Percentiles rank a stretch among this genome's conserved stretches.
Conservation (phyloP, 164 flowering plant species). For the Liquidambar formosana region DNA sequence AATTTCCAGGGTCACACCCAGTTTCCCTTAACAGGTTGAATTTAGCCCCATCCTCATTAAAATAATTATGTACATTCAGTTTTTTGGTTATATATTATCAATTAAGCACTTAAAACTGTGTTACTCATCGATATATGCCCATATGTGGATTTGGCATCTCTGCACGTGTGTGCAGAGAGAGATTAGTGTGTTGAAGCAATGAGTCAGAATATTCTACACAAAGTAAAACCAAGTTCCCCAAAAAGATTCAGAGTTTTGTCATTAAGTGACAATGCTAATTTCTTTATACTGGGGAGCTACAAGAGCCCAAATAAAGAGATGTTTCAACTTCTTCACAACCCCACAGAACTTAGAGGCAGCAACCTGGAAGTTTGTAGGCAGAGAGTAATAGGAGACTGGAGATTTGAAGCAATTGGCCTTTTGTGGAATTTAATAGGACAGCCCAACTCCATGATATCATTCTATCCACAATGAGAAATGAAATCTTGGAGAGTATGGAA, state of each 20-base stretch:
- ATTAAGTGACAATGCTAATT: no score
- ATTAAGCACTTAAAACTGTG: not conserved
- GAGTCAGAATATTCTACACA: no score
- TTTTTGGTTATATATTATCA: not conserved
- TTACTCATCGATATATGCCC: not conserved
- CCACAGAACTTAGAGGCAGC: no score
- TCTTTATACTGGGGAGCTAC: no score
- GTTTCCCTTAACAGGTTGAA: conserved; percentile 88
- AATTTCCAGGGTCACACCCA: conserved; percentile 98
- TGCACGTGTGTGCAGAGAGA: no score
- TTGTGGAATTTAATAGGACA: not conserved
- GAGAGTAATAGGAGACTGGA: not conserved
- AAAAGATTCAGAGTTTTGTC: no score
- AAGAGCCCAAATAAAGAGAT: no score
- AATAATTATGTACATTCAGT: not conserved
- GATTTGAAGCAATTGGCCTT: not conserved
- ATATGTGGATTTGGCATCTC: not conserved
- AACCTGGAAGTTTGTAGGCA: no score
- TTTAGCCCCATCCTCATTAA: not conserved
- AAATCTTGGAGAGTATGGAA: not conserved
- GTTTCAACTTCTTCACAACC: no score
- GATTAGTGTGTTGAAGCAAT: no score
- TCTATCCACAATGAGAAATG: not conserved
- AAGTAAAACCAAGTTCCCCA: no score
- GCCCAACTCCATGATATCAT: not conserved